A percentile compares a stretch with the other conserved stretches of the same genome.
Evolutionary conservation across 768 basidiomycete species (phyloP).

Genomic region (Psilocybe sp.): DNA sequence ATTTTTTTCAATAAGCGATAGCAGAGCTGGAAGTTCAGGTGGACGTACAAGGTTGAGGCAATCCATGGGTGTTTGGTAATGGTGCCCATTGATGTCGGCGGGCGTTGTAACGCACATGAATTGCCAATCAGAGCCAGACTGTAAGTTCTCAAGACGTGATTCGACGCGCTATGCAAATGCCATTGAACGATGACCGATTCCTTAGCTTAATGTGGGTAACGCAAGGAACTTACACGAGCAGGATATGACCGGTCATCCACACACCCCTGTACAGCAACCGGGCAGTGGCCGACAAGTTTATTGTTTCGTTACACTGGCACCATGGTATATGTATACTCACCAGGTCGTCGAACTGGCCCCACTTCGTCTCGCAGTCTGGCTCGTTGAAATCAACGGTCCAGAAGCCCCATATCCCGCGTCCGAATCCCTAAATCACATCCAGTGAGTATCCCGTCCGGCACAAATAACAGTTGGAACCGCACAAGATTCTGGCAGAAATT

Average conservation of each 20-base stretch:
- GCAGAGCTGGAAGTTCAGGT: background rate
- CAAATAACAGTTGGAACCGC: background rate
- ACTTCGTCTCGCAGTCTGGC: slow-evolving; percentile 22
- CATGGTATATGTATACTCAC: slow-evolving; percentile 9
- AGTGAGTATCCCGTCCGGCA: background rate
- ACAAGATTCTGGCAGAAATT: slow-evolving; percentile 29
- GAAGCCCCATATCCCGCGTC: slow-evolving; percentile 25
- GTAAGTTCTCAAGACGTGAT: slow-evolving; percentile 22
- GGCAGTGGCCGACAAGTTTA: background rate
- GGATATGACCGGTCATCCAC: background rate
- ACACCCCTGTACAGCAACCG: slow-evolving; percentile 14
- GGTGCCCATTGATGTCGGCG: slow-evolving; percentile 22
- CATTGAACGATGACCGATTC: background rate
- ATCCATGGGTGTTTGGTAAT: slow-evolving; percentile 17
- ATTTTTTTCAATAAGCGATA: background rate
- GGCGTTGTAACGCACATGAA: slow-evolving; percentile 30
- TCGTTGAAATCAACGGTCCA: slow-evolving; percentile 26
- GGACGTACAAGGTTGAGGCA: slow-evolving; percentile 19
- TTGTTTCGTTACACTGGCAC: background rate
- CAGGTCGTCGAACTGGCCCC: slow-evolving; percentile 24
- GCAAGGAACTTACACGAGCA: slow-evolving; percentile 9
- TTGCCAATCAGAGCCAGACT: slow-evolving; percentile 25
- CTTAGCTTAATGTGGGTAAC: background rate
- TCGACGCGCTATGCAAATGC: slow-evolving; percentile 15
- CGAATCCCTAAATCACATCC: slow-evolving; percentile 17